These are phyloP conservation scores for Malus hybrid DNA, from an alignment of 331 rosid species.

Conservation along the genomic window DNA sequence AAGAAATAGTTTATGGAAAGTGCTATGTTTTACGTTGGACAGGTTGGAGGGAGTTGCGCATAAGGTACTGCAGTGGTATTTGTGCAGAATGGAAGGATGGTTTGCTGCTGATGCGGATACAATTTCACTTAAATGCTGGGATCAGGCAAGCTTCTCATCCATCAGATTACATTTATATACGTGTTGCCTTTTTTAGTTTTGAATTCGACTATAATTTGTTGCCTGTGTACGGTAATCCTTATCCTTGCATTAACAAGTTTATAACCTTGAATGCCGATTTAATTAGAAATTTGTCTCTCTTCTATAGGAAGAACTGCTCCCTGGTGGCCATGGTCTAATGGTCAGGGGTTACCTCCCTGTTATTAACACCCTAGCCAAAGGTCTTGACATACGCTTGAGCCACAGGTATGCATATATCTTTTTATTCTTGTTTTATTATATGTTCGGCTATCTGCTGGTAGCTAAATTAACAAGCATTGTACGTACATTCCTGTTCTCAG, in stretches of 20 bases:
- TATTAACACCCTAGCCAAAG: conserved; percentile 91
- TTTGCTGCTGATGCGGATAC: conserved; percentile 94
- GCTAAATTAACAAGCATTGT: conserved; percentile 5
- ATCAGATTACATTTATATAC: neutral
- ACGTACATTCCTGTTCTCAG: conserved; percentile 32
- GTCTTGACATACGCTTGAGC: conserved; percentile 77
- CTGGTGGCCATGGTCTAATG: conserved; percentile 99
- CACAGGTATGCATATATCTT: conserved; percentile 49
- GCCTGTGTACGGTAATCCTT: neutral
- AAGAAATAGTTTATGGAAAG: conserved; percentile 7
- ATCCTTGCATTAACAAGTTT: neutral
- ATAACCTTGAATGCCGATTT: neutral
- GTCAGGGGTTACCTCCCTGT: conserved; percentile 94
- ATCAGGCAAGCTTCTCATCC: conserved; percentile 59
- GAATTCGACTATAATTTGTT: neutral
- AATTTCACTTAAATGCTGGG: conserved; percentile 89
- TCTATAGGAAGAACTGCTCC: conserved; percentile 82
- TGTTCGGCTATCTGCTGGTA: conserved; percentile 7
- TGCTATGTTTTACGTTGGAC: conserved; percentile 9
- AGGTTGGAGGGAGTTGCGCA: conserved; percentile 86
- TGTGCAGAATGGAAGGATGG: conserved; percentile 99
- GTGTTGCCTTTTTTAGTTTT: neutral
- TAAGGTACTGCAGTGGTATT: conserved; percentile 96
- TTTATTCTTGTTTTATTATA: neutral
- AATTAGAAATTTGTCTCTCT: neutral